These are phyloP conservation scores for Lycium barbarum DNA, from an alignment of 257 asterid species.

Conservation along the genomic window DNA sequence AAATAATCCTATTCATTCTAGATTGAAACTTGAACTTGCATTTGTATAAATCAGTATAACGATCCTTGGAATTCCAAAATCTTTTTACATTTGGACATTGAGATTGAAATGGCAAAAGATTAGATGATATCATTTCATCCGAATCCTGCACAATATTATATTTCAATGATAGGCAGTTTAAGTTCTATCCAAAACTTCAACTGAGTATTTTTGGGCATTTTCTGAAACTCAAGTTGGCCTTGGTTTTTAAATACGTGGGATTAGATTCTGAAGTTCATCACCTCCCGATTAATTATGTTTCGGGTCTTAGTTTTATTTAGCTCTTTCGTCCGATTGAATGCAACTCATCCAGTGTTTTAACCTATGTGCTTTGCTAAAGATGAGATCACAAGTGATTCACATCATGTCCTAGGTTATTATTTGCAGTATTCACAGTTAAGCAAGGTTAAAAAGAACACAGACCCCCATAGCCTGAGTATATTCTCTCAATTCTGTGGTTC, in stretches of 20 bases:
- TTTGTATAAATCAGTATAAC: not conserved
- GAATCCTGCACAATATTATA: not conserved
- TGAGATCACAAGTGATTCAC: not conserved
- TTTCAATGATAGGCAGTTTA: not conserved
- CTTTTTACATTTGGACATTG: not conserved
- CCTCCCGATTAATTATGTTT: not conserved
- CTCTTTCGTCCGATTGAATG: not conserved
- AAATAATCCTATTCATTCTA: not conserved
- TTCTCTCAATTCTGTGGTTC: not conserved
- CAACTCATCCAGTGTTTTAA: not conserved
- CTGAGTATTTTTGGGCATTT: not conserved
- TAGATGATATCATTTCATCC: conserved; percentile 22
- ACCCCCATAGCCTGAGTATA: not conserved
- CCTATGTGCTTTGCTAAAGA: conserved; percentile 1
- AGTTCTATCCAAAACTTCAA: conserved; percentile 6
- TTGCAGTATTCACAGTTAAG: not conserved
- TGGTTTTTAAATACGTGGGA: not conserved
- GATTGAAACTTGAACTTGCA: not conserved
- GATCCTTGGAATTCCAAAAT: not conserved
- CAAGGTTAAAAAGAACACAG: not conserved
- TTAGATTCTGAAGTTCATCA: conserved; percentile 18
- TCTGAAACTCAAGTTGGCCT: not conserved
- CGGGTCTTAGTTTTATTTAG: not conserved
- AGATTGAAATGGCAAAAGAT: not conserved
- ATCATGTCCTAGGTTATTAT: not conserved